A percentile compares a stretch with the other conserved stretches of the same genome.
Conservation (phyloP, 495 filamentous ascomycete genomes). For the Talaromyces trachyspermus region DNA sequence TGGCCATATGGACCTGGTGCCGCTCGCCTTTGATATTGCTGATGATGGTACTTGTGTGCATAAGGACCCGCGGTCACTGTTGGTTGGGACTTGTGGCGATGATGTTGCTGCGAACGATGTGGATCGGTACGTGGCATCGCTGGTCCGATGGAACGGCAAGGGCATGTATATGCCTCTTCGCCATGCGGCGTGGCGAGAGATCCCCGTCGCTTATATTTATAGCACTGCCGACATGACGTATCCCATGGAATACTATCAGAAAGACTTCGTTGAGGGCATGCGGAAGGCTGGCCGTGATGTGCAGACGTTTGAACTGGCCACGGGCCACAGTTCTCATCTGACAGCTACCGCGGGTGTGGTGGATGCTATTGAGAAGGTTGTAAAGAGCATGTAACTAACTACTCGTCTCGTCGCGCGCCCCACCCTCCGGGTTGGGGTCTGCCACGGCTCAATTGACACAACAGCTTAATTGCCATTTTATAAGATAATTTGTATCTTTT, state of each 20-base stretch:
- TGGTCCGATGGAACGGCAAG: constrained; percentile 17
- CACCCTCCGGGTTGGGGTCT: too few relatives aligned
- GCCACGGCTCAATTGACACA: too few relatives aligned
- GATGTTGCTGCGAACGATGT: constrained; percentile 10
- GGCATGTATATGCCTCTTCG: constrained; percentile 21
- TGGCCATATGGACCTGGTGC: constrained; percentile 14
- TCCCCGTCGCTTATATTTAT: constrained; percentile 29
- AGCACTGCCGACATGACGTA: constrained; percentile 26
- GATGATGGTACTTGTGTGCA: constrained; percentile 15
- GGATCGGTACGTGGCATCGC: constrained; percentile 13
- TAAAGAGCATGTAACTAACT: too few relatives aligned
- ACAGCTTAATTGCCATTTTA: background rate
- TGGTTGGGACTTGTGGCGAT: constrained; percentile 21
- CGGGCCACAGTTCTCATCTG: constrained; percentile 11
- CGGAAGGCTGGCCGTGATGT: constrained; percentile 11
- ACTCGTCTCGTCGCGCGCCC: too few relatives aligned
- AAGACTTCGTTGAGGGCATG: constrained; percentile 24
- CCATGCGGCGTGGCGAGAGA: constrained; percentile 25
- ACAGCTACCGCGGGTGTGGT: constrained; percentile 12
- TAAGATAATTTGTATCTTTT: background rate
- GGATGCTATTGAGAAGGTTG: constrained; percentile 4
- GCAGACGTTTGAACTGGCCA: constrained; percentile 12
- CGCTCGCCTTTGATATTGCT: constrained; percentile 13
- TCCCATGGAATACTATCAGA: constrained; percentile 26
- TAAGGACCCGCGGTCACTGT: constrained; percentile 16